Percentiles rank a stretch among this genome's conserved stretches.
phyloP scores from a whole-genome alignment of 1,284 basidiomycete species.

The Tilletia indica region DNA sequence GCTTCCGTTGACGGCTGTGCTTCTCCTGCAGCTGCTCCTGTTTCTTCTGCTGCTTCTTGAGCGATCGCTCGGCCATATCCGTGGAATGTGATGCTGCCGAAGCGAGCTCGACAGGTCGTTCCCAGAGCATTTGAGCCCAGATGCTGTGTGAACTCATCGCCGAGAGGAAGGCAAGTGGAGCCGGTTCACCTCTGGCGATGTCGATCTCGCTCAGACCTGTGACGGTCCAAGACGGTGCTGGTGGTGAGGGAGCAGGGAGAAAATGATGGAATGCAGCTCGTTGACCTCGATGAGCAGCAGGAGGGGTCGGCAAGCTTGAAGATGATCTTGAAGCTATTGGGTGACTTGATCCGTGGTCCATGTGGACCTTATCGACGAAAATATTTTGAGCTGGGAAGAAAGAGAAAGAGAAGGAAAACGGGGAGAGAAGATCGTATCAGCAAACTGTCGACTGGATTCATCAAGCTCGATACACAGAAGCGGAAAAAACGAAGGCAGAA shows the following conservation, averaged over 20 bases:
- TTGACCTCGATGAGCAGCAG: too few relatives aligned
- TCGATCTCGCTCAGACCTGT: not conserved
- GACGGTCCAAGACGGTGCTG: not conserved
- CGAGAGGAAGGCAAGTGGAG: not conserved
- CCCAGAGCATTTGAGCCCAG: not conserved
- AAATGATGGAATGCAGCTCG: too few relatives aligned
- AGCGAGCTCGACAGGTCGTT: not conserved
- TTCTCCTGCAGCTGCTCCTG: too few relatives aligned
- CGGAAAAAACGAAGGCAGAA: not conserved
- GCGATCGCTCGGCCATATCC: too few relatives aligned
- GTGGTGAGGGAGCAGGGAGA: not conserved
- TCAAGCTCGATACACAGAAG: not conserved
- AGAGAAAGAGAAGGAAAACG: not conserved
- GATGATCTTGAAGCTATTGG: not conserved
- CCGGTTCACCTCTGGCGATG: not conserved
- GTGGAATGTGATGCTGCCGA: too few relatives aligned
- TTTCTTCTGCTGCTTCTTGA: too few relatives aligned
- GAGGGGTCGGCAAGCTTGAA: too few relatives aligned
- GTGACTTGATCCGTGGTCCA: not conserved
- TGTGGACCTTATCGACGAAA: not conserved
- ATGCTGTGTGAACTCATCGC: not conserved
- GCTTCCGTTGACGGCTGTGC: too few relatives aligned
- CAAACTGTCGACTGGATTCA: not conserved
- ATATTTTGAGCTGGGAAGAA: conserved; percentile 6
- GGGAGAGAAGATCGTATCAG: too few relatives aligned